These are phyloP conservation scores for Protomyces inouyei DNA, from an alignment of 1,139 yeast genomes.

Conservation along the genomic window DNA sequence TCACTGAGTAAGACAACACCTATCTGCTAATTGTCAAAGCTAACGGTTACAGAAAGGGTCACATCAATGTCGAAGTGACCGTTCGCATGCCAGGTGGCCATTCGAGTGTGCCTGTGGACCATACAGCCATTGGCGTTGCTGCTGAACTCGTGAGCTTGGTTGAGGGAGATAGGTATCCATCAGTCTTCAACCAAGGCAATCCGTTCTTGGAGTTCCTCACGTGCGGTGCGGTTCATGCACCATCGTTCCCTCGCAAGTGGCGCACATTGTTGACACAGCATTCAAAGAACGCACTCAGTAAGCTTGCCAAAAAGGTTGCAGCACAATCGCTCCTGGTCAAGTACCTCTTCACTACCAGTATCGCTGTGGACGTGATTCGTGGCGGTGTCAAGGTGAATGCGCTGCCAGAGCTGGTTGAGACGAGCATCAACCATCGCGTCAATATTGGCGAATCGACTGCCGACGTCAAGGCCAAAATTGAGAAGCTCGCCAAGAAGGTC, in stretches of 20 bases:
- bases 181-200: conserved; percentile 4
- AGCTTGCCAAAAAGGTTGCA: conserved; percentile 3
- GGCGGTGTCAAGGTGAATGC: conserved; percentile 73
- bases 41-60: conserved; percentile 48
- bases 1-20: conserved; percentile 45
- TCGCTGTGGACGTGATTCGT: conserved; percentile 61
- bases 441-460: conserved; percentile 50
- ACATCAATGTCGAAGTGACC: conserved; percentile 48
- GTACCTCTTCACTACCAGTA: conserved; percentile 56
- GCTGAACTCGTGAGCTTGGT: conserved; percentile 44
- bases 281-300: neutral
- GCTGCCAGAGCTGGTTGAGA: conserved; percentile 60
- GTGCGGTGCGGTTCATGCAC: conserved; percentile 18
- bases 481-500: conserved; percentile 42
- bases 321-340: conserved; percentile 34
- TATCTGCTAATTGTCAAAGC: neutral
- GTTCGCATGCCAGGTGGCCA: conserved; percentile 66
- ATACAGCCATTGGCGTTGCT: conserved; percentile 68
- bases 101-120: conserved; percentile 66
- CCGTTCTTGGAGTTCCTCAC: conserved; percentile 8
- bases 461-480: conserved; percentile 44
- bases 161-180: conserved; percentile 15
- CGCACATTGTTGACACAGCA: neutral
- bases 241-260: conserved; percentile 7
- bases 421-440: conserved; percentile 57